Evolutionary conservation across 2,329 filamentous ascomycete species (phyloP).

Genomic region (Chalara sp.): DNA sequence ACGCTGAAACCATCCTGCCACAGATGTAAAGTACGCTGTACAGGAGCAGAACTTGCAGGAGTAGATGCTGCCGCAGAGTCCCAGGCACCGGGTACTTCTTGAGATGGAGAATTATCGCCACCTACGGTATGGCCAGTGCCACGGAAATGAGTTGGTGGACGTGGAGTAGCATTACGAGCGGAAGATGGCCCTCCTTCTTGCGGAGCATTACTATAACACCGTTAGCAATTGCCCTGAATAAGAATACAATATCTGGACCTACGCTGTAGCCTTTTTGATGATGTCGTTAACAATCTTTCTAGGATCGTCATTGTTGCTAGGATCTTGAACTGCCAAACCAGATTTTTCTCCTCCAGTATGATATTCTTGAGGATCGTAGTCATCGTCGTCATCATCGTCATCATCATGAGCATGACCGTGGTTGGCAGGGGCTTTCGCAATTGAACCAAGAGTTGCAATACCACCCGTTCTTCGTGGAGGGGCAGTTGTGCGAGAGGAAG

Average conservation of each 20-base stretch:
- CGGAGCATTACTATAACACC: too few relatives aligned
- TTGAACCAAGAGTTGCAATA: conserved; percentile 53
- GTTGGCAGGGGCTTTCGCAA: conserved; percentile 15
- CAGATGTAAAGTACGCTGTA: conserved; percentile 65
- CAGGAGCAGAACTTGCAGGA: conserved; percentile 23
- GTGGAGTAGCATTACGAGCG: conserved; percentile 38
- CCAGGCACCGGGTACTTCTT: conserved; percentile 57
- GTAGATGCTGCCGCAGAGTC: conserved; percentile 42
- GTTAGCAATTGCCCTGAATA: too few relatives aligned
- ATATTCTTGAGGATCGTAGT: conserved; percentile 48
- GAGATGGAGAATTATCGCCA: conserved; percentile 68
- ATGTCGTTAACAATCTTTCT: conserved; percentile 56
- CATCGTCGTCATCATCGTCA: conserved; percentile 53
- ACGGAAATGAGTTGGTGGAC: conserved; percentile 49
- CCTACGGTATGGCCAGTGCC: conserved; percentile 72
- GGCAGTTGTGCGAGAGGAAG: conserved; percentile 16
- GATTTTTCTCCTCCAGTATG: conserved; percentile 79
- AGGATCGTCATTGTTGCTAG: conserved; percentile 37
- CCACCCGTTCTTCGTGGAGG: conserved; percentile 32
- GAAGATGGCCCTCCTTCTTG: conserved; percentile 44
- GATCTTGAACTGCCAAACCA: conserved; percentile 61
- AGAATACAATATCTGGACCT: too few relatives aligned
- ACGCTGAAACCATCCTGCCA: conserved; percentile 84
- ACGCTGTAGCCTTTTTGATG: conserved; percentile 57
- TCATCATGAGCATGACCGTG: conserved; percentile 43